Percentiles rank a stretch among this genome's conserved stretches.
Evolutionary conservation across 2,329 filamentous ascomycete species (phyloP).

Genomic region (Fusarium equiseti): DNA sequence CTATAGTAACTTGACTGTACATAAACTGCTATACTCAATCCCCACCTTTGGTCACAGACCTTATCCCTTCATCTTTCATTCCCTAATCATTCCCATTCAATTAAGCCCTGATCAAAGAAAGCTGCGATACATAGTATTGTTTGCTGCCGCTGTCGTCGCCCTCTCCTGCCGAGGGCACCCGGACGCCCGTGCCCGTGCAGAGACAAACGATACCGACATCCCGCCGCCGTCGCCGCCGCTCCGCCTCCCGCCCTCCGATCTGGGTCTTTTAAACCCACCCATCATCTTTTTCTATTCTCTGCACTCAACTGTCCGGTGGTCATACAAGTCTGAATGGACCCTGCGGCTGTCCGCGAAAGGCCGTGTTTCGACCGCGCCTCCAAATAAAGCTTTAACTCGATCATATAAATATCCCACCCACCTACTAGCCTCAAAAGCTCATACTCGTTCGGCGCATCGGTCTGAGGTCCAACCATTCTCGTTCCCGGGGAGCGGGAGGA

Average conservation of each 20-base stretch:
- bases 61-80: constrained; percentile 33
- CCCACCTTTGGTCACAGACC: constrained; percentile 32
- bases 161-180: constrained; percentile 45
- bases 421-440: constrained; percentile 18
- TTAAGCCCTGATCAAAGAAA: constrained; percentile 13
- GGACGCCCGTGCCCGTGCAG: constrained; percentile 49
- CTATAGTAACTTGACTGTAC: neutral
- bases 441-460: constrained; percentile 9
- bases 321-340: constrained; percentile 45
- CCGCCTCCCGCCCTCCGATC: constrained; percentile 41
- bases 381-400: constrained; percentile 34
- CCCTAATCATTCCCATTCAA: constrained; percentile 6
- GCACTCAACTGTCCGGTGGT: constrained; percentile 32
- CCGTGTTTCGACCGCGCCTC: constrained; percentile 48
- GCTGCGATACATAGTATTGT: constrained; percentile 6
- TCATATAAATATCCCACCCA: constrained; percentile 1
- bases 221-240: constrained; percentile 31
- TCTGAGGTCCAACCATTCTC: constrained; percentile 42
- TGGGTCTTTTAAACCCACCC: constrained; percentile 29
- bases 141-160: constrained; percentile 36
- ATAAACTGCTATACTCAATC: constrained; percentile 28
- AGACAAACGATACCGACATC: constrained; percentile 35
- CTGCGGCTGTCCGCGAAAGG: constrained; percentile 42
- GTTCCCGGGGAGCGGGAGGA: constrained; percentile 39
- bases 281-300: constrained; percentile 20